phyloP scores from a whole-genome alignment of 2,329 filamentous ascomycete genomes.

The Ophiostoma ulmi region DNA sequence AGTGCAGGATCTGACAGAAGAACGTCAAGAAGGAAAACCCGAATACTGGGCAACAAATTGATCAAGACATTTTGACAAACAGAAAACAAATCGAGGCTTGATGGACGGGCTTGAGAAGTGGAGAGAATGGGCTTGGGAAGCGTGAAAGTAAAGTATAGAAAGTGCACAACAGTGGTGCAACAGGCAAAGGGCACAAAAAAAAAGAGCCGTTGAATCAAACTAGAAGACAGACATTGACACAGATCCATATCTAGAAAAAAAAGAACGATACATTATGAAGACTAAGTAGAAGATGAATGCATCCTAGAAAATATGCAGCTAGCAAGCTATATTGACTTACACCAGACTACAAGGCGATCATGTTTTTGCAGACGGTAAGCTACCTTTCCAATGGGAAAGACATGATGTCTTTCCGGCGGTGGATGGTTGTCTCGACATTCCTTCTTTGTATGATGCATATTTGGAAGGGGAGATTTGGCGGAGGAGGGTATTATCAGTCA shows the following conservation, averaged over 20 bases:
- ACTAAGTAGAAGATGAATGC: background rate
- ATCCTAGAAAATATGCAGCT: background rate
- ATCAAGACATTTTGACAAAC: background rate
- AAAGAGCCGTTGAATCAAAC: background rate
- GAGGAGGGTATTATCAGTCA: background rate
- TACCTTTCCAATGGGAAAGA: slow-evolving; percentile 4
- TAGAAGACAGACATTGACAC: no score
- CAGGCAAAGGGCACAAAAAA: background rate
- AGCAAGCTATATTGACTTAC: background rate
- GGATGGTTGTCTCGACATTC: background rate
- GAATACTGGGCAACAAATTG: background rate
- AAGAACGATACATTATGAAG: no score
- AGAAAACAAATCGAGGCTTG: background rate
- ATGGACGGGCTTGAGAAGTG: background rate
- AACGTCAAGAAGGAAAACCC: background rate
- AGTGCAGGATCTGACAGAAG: slow-evolving; percentile 9
- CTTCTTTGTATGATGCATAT: background rate
- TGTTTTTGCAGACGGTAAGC: background rate
- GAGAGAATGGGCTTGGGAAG: background rate
- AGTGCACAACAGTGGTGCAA: background rate
- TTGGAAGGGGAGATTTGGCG: background rate
- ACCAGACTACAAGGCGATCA: background rate
- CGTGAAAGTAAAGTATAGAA: background rate
- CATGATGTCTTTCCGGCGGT: background rate
- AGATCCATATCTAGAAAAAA: no score